These are phyloP conservation scores for Cadophora luteo-olivacea DNA, from an alignment of 2,329 filamentous ascomycete species.

Conservation along the genomic window DNA sequence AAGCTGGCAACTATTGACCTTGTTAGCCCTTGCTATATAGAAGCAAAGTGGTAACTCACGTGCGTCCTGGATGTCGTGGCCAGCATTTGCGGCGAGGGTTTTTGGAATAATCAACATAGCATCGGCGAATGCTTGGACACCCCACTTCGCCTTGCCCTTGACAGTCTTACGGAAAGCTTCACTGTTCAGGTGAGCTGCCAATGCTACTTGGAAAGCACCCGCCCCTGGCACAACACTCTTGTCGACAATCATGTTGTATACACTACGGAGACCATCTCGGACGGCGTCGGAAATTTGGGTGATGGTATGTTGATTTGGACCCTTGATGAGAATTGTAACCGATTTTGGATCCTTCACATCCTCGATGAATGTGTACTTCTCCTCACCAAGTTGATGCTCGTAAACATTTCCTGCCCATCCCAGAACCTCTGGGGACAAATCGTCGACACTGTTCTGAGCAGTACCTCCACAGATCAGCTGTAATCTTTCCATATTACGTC, in stretches of 20 bases:
- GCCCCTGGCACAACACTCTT: conserved; percentile 92
- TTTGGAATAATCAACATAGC: conserved; percentile 96
- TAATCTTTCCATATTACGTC: conserved; percentile 98
- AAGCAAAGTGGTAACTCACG: conserved; percentile 60
- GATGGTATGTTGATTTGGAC: conserved; percentile 95
- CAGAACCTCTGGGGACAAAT: conserved; percentile 83
- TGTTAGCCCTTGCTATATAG: conserved; percentile 32
- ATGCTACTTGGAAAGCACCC: conserved; percentile 95
- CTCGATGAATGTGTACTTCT: conserved; percentile 99
- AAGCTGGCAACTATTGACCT: conserved; percentile 74
- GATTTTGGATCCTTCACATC: conserved; percentile 99
- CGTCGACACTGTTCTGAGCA: conserved; percentile 96
- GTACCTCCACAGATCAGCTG: conserved; percentile 92
- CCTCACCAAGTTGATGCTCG: conserved; percentile 95
- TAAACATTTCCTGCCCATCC: conserved; percentile 98
- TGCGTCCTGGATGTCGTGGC: conserved; percentile 95
- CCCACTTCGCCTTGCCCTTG: conserved; percentile 98
- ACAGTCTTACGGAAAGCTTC: conserved; percentile 87
- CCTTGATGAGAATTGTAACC: conserved; percentile 96
- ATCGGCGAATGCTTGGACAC: conserved; percentile 93
- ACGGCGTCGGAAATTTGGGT: conserved; percentile 96
- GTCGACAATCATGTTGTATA: conserved; percentile 99
- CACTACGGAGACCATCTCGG: conserved; percentile 90
- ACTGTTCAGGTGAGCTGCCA: conserved; percentile 84
- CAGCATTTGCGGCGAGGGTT: conserved; percentile 93